Conservation (phyloP, 2,329 filamentous ascomycete genomes). For the Gyromitra esculenta region DNA sequence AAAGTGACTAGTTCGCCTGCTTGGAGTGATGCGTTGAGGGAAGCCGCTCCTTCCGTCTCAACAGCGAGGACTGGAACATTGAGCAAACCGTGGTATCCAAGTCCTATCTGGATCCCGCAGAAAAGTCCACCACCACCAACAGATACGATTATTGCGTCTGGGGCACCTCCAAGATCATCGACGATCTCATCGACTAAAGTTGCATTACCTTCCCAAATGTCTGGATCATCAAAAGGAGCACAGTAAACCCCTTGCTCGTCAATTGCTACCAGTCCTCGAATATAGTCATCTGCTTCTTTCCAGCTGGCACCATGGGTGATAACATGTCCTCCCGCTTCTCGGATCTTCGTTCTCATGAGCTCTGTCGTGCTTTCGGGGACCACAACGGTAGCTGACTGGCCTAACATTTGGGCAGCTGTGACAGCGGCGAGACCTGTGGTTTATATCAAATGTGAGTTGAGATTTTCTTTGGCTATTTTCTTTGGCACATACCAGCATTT, state of each 20-base stretch:
- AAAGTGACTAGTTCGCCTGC: constrained; percentile 71
- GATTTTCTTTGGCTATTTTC: neutral
- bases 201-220: constrained; percentile 73
- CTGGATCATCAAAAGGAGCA: constrained; percentile 74
- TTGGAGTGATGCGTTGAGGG: constrained; percentile 71
- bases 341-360: constrained; percentile 77
- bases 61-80: constrained; percentile 72
- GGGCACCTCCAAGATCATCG: constrained; percentile 61
- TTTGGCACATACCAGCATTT: constrained; percentile 72
- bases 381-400: constrained; percentile 76
- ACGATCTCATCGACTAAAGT: constrained; percentile 68
- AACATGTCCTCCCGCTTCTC: constrained; percentile 74
- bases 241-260: constrained; percentile 70
- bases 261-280: constrained; percentile 69
- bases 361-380: constrained; percentile 73
- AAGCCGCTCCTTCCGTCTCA: constrained; percentile 79
- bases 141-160: constrained; percentile 78
- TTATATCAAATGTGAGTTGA: constrained; percentile 11
- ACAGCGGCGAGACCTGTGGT: constrained; percentile 73
- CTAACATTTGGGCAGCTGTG: constrained; percentile 73
- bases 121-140: constrained; percentile 84
- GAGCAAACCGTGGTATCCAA: constrained; percentile 65
- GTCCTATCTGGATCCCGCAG: constrained; percentile 76
- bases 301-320: constrained; percentile 74
- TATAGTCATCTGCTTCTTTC: constrained; percentile 74